Conservation (phyloP, 2,329 filamentous ascomycete genomes). For the Verticillium tricorpus region DNA sequence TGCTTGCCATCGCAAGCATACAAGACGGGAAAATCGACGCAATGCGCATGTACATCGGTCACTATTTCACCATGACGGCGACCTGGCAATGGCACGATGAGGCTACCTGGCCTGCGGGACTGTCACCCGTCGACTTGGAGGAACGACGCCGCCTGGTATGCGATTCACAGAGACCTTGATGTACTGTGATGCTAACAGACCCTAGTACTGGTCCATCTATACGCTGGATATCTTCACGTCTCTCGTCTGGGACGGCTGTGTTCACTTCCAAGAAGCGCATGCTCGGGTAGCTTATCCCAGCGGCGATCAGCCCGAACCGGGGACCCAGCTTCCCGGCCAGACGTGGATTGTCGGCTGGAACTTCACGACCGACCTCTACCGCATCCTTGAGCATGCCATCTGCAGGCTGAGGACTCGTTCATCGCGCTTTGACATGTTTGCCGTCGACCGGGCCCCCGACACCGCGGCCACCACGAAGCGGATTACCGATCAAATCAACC, state of each 20-base stretch:
- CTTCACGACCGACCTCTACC: constrained; percentile 51
- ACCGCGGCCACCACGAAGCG: not conserved
- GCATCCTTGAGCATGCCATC: constrained; percentile 46
- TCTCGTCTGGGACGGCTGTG: constrained; percentile 37
- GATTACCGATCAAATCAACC: not conserved
- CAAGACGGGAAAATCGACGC: constrained; percentile 42
- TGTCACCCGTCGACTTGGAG: constrained; percentile 40
- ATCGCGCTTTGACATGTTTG: not conserved
- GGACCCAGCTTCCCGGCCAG: constrained; percentile 8
- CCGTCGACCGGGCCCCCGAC: not conserved
- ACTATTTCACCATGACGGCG: constrained; percentile 41
- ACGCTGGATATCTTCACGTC: constrained; percentile 48
- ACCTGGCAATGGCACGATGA: constrained; percentile 48
- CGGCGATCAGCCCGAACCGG: constrained; percentile 18
- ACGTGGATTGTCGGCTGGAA: constrained; percentile 53
- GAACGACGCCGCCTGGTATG: constrained; percentile 40
- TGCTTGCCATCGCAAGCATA: constrained; percentile 44
- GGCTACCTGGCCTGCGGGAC: constrained; percentile 41
- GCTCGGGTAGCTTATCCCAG: constrained; percentile 42
- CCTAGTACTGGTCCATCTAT: constrained; percentile 50
- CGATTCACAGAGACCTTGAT: not conserved
- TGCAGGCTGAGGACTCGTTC: constrained; percentile 7
- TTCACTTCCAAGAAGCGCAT: constrained; percentile 35
- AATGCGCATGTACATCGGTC: constrained; percentile 47
- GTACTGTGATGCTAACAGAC: not conserved